Conservation (phyloP, 78 protist species). For the Guillardia theta region DNA sequence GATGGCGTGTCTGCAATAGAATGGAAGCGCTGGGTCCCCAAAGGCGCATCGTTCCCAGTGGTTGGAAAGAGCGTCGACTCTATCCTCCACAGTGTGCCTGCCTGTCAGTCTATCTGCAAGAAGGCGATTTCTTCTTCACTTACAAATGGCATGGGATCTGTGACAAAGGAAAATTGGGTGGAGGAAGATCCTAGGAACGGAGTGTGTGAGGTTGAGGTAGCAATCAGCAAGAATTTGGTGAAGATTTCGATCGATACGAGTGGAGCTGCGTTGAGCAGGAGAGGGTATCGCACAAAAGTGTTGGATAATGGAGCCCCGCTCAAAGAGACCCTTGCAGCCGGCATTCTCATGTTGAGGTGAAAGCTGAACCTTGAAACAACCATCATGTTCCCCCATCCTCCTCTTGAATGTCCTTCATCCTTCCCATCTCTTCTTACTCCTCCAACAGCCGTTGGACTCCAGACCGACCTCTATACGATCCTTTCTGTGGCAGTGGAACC, state of each 20-base stretch:
- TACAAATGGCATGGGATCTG: not conserved
- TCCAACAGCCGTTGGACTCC: not conserved
- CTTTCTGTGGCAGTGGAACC: conserved; percentile 6
- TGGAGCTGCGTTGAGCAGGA: not conserved
- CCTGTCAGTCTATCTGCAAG: not conserved
- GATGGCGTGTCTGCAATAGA: not conserved
- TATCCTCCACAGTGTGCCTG: not conserved
- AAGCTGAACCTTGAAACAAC: too few species aligned
- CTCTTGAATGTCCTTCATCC: too few species aligned
- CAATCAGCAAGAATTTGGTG: not conserved
- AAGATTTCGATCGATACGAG: not conserved
- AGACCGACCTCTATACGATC: not conserved
- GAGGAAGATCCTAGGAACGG: not conserved
- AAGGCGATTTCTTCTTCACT: not conserved
- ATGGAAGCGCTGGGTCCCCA: not conserved
- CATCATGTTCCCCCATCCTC: too few species aligned
- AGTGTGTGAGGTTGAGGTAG: not conserved
- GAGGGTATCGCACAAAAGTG: not conserved
- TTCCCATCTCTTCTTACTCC: too few species aligned
- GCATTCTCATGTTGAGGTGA: not conserved
- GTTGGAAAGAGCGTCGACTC: not conserved
- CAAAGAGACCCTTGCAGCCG: not conserved
- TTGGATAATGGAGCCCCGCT: not conserved
- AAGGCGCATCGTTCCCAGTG: not conserved
- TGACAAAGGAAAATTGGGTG: not conserved